Base-by-base conservation (phyloP, 352 stramenopile genomes). In the Phytophthora aleatoria region DNA sequence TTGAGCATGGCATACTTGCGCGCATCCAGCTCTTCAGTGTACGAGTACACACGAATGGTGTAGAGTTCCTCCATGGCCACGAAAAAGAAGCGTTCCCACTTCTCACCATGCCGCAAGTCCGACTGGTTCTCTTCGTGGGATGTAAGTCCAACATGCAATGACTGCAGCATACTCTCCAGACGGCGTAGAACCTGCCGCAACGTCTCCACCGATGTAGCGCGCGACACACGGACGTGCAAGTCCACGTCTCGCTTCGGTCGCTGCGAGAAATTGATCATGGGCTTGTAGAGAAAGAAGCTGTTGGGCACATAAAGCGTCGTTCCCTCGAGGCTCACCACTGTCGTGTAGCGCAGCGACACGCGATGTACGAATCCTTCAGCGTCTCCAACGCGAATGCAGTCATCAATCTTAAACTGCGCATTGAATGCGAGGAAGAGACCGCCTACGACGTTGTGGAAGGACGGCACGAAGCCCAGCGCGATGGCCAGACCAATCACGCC, bases 281-380 rank as follows among this genome's bases (percentile, higher is more conserved):
- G 88, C 49, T 94, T 94, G 80, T 93, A 96, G n/a, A 96, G 67
- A 53, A 96, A 96, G 61, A 93, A 95, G 57, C 86, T 95, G 69
- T 95, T 95, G 27, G 85, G 85, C 20, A 96, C 77, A 58, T 87
- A 95, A 15, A 93, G 69, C 42, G 87, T 90, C 31, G 88, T 94
- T 36, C 83, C 83, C 28, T 94, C 86, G 15, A 86, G 72, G n/a
- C 80, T 93, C 67, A 94, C 73, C 24, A 96, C 59, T 7, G 85
- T 92, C 48, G 88, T 96, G 70, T 94, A 96, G 2, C 88, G 81
- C 43, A 96, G 74, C 56, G 85, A 90, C 5, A 95, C 83, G 20
- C 85, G 86, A 50, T 95, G 87, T 5, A 96, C 86, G 50, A 94
- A 91, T 7, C 88, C 88, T 44, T 87, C 76, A 11, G 84, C 80